These are phyloP conservation scores for Barbatosphaeria neglecta DNA, from an alignment of 495 filamentous ascomycete species.

Conservation along the genomic window DNA sequence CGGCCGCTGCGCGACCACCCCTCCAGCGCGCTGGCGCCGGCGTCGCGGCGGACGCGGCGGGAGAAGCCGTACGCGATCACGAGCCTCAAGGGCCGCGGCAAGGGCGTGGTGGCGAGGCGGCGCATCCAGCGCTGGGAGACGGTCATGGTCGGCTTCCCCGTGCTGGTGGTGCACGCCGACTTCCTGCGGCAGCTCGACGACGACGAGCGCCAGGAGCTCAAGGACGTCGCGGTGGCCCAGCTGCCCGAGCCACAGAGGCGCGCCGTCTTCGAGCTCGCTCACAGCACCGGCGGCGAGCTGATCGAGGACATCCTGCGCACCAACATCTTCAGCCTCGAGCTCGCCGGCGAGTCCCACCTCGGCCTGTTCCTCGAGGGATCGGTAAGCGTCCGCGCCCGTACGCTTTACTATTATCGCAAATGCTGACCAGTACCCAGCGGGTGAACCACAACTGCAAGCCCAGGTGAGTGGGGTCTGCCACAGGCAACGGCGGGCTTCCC, in stretches of 20 bases:
- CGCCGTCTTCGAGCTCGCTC: conserved; percentile 32
- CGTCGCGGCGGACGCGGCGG: not conserved
- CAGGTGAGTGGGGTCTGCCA: too few relatives aligned
- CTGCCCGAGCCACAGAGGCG: conserved; percentile 9
- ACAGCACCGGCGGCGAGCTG: conserved; percentile 59
- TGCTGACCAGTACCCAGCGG: conserved; percentile 5
- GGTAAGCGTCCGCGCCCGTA: conserved; percentile 6
- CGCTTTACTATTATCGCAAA: not conserved
- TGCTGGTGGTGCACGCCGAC: conserved; percentile 13
- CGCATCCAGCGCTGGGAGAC: conserved; percentile 11
- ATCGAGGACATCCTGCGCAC: conserved; percentile 62
- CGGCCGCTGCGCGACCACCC: conserved; percentile 3
- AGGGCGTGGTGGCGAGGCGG: conserved; percentile 14
- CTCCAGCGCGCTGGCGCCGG: conserved; percentile 2
- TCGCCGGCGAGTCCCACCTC: conserved; percentile 18
- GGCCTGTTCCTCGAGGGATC: conserved; percentile 14
- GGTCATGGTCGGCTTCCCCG: conserved; percentile 17
- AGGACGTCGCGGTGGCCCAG: conserved; percentile 11
- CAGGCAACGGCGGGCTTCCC: too few relatives aligned
- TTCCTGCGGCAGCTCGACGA: conserved; percentile 11
- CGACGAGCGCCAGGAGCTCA: conserved; percentile 7
- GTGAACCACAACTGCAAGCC: conserved; percentile 25
- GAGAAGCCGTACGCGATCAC: conserved; percentile 7
- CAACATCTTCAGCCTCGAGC: conserved; percentile 25
- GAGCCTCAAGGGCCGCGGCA: conserved; percentile 15